Percentiles rank a stretch among this genome's conserved stretches.
These are phyloP conservation scores for Penicillium daleae DNA, from an alignment of 495 filamentous ascomycete species.

Conservation along the genomic window DNA sequence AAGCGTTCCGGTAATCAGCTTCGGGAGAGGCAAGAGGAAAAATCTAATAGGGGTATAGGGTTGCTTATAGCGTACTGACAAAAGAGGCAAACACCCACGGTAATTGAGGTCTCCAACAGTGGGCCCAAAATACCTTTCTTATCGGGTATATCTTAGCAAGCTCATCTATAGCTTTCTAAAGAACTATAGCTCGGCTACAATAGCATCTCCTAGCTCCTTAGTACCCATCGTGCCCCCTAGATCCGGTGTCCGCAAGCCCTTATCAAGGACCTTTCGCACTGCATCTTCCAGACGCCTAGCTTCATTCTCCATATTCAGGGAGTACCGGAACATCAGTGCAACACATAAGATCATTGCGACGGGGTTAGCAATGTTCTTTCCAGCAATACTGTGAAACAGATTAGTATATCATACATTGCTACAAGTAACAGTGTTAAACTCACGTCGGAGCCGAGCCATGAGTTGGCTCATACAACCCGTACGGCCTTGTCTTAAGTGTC, in stretches of 20 bases:
- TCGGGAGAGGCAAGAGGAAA: background rate
- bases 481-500: constrained; percentile 34
- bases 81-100: background rate
- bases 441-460: constrained; percentile 48
- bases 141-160: background rate
- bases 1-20: background rate
- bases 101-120: background rate
- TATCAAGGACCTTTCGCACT: constrained; percentile 75
- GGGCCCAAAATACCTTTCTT: no score
- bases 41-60: no score
- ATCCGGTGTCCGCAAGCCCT: constrained; percentile 74
- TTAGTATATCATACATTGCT: background rate
- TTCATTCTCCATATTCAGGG: constrained; percentile 72
- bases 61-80: background rate
- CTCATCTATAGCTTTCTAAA: constrained; percentile 53
- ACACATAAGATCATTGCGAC: constrained; percentile 83
- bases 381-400: constrained; percentile 35
- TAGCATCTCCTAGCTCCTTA: constrained; percentile 79
- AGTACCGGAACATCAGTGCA: constrained; percentile 92
- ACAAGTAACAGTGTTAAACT: constrained; percentile 15
- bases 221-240: constrained; percentile 75
- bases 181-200: constrained; percentile 54
- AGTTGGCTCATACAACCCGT: constrained; percentile 48
- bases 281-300: constrained; percentile 78
- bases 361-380: constrained; percentile 59